Evolutionary conservation across 2,329 filamentous ascomycete genomes (phyloP), one percentile per base, ranked within the genome.

Genomic region (Colletotrichum orchidophilum): DNA sequence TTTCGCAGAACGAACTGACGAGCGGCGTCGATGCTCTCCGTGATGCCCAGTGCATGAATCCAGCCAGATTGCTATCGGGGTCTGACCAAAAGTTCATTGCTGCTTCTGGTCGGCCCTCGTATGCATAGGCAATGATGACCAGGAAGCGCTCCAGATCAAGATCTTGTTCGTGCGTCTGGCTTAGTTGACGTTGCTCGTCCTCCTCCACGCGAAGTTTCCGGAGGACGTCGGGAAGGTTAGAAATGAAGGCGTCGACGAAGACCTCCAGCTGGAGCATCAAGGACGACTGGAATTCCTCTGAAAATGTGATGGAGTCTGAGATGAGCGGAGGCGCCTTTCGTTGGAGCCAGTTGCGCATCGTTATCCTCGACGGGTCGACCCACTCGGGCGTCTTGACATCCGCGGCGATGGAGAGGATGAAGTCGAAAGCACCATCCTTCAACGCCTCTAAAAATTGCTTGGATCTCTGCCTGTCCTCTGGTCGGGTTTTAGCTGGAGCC

Each of bases 41-140:
- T 3, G 96, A 97, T n/a, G 95, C 94, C 96, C 96, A 99, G 74
- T 97, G 94, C 79, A 99, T 87, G 79, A 99, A 99, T 0, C 96
- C 96, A 73, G 95, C 94, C 35, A 99, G 85, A 75, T 98, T 97
- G 78, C 95, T 95, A 76, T 99, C 96, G 2, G 93, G 91, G 78
- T 98, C 95, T 35, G 89, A 89, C 96, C 96, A 99, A 75, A 98
- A 98, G 55, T 92, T 93, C 77, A 94, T 90, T 11, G 95, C 94
- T 29, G 94, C 93, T 62, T 97, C 94, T 18, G 93, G 90, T 42
- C 95, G 92, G 33, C 92, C 91, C 77, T 98, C 94, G 77, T 96
- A 99, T 5, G 95, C 90, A 78, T 96, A 97, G 4, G 96, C 93
- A 71, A 98, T 96, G 73, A 98, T 92, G 73, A 98, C 88, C 66